These are phyloP conservation scores for Voacanga thouarsii DNA, from an alignment of 257 asterid genomes.

Conservation along the genomic window DNA sequence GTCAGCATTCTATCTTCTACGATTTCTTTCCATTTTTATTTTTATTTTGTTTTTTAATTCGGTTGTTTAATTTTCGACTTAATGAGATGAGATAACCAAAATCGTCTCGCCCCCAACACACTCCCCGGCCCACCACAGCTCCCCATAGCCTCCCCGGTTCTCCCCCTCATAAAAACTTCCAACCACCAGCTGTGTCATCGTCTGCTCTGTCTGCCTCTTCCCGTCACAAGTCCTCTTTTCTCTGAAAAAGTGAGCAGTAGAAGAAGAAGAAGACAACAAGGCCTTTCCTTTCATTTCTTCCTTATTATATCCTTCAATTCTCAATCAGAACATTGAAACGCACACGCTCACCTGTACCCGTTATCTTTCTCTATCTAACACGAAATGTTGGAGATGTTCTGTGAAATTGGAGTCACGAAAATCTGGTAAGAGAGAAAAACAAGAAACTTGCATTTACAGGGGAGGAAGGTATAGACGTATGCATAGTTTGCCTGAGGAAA, in stretches of 20 bases:
- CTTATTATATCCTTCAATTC: conserved; percentile 21
- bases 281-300: conserved; percentile 15
- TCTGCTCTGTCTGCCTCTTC: neutral
- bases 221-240: neutral
- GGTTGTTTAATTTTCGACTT: neutral
- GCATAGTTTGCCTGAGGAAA: conserved; percentile 3
- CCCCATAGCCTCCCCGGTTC: too few species aligned
- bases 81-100: too few species aligned
- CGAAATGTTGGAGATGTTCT: conserved; percentile 9
- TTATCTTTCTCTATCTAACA: neutral
- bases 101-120: too few species aligned
- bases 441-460: neutral
- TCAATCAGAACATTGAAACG: neutral
- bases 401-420: neutral
- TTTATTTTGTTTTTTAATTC: neutral
- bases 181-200: neutral
- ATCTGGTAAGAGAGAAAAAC: neutral
- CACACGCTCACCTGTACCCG: neutral
- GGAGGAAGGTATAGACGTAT: conserved; percentile 18
- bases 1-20: conserved; percentile 12
- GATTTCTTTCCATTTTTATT: neutral
- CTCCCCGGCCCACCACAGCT: too few species aligned
- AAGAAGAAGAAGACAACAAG: conserved; percentile 27
- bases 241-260: neutral
- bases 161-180: conserved; percentile 8